These are phyloP conservation scores for Fusarium phyllophilum DNA, from an alignment of 2,329 filamentous ascomycete species.

Conservation along the genomic window DNA sequence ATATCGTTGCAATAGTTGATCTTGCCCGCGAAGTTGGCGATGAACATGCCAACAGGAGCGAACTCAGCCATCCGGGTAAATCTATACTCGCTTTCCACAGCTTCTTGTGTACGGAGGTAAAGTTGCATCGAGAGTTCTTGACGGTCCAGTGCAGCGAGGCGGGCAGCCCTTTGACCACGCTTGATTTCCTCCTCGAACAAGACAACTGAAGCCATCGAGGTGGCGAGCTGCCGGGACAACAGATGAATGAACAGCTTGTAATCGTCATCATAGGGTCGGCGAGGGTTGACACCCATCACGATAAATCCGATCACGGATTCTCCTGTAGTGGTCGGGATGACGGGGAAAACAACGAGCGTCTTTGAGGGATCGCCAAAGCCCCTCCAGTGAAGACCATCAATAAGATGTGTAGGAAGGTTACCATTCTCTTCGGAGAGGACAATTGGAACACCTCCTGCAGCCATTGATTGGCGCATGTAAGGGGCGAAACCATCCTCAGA, in stretches of 20 bases:
- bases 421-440: conserved; percentile 74
- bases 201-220: conserved; percentile 82
- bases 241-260: conserved; percentile 82
- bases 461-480: conserved; percentile 79
- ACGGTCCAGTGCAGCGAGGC: conserved; percentile 78
- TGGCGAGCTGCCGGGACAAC: conserved; percentile 78
- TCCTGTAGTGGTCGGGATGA: conserved; percentile 77
- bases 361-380: conserved; percentile 77
- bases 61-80: conserved; percentile 89
- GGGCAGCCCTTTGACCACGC: conserved; percentile 77
- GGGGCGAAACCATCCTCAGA: conserved; percentile 79
- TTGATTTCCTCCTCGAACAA: conserved; percentile 86
- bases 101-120: conserved; percentile 70
- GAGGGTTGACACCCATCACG: conserved; percentile 80
- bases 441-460: conserved; percentile 70
- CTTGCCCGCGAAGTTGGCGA: conserved; percentile 75
- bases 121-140: conserved; percentile 82
- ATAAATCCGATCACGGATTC: conserved; percentile 81
- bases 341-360: conserved; percentile 79
- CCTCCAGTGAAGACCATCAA: conserved; percentile 74
- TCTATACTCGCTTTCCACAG: conserved; percentile 75
- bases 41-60: conserved; percentile 85
- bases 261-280: conserved; percentile 82
- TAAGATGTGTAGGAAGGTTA: conserved; percentile 71
- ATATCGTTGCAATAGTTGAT: conserved; percentile 87